Percentiles rank a stretch among this genome's conserved stretches.
Evolutionary conservation across 2,329 filamentous ascomycete genomes (phyloP).

Genomic region (Calonectria pseudoreteaudii): DNA sequence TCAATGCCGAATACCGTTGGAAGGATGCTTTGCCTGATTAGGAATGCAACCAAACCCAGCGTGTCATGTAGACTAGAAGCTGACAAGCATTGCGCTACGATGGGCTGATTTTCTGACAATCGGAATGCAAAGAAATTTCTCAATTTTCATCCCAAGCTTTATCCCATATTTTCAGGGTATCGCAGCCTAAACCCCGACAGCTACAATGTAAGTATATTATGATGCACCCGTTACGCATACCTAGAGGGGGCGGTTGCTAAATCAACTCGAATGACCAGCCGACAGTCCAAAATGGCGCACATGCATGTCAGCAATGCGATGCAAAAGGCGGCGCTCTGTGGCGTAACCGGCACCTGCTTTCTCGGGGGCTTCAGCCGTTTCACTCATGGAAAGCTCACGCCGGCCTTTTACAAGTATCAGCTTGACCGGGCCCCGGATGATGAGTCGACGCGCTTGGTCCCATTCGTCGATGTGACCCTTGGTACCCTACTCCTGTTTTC

Average conservation of each 20-base stretch:
- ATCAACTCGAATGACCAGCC: neutral
- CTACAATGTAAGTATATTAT: neutral
- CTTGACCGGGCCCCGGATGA: constrained; percentile 4
- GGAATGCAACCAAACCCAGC: neutral
- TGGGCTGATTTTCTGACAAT: neutral
- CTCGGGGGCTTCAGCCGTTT: neutral
- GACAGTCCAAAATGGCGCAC: neutral
- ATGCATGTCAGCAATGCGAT: neutral
- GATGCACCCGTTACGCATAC: neutral
- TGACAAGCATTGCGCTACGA: neutral
- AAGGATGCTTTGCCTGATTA: neutral
- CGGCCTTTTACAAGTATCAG: neutral
- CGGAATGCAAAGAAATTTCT: neutral
- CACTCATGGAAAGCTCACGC: neutral
- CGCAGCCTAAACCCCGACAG: neutral
- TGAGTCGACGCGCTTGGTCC: neutral
- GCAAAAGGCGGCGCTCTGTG: neutral
- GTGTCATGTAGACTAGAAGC: neutral
- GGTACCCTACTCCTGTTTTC: neutral
- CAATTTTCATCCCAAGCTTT: neutral
- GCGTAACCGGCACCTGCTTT: neutral
- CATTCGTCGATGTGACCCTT: neutral
- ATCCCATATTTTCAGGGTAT: neutral
- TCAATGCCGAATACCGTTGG: no score
- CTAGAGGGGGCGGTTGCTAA: neutral